Evolutionary conservation across 768 basidiomycete species (phyloP).

Genomic region (Flagelloscypha sp.): DNA sequence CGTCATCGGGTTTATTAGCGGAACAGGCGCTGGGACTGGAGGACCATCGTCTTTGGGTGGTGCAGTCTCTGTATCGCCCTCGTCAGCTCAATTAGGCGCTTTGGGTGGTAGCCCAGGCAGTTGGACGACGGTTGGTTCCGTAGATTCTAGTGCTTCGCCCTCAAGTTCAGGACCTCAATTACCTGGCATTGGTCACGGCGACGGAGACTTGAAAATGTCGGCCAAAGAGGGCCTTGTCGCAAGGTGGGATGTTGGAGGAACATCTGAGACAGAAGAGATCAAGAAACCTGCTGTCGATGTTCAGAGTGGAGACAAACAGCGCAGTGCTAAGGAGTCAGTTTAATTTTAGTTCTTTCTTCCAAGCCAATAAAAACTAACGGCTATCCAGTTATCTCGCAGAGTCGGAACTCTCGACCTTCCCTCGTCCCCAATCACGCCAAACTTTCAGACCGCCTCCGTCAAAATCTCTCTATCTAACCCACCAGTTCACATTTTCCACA

Average conservation of each 20-base stretch:
- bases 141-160: background rate
- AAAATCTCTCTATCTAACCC: slow-evolving; percentile 74
- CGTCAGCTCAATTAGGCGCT: slow-evolving; percentile 22
- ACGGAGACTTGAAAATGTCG: slow-evolving; percentile 26
- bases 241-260: slow-evolving; percentile 55
- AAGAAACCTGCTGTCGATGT: slow-evolving; percentile 18
- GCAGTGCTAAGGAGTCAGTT: slow-evolving; percentile 25
- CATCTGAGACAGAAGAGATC: slow-evolving; percentile 46
- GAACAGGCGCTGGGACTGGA: too few relatives aligned
- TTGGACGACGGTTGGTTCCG: background rate
- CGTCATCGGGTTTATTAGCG: too few relatives aligned
- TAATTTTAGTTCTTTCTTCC: slow-evolving; percentile 12
- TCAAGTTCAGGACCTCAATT: background rate
- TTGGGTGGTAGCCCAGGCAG: slow-evolving; percentile 4
- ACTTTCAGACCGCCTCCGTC: too few relatives aligned
- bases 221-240: slow-evolving; percentile 39
- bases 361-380: slow-evolving; percentile 8
- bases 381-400: slow-evolving; percentile 50
- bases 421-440: slow-evolving; percentile 57
- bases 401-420: slow-evolving; percentile 75
- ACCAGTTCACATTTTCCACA: slow-evolving; percentile 77
- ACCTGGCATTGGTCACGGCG: slow-evolving; percentile 12
- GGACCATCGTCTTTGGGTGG: slow-evolving; percentile 58
- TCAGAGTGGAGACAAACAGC: background rate
- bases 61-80: slow-evolving; percentile 33